Conservation (phyloP, 2,329 filamentous ascomycete genomes). For the Alternaria dauci region DNA sequence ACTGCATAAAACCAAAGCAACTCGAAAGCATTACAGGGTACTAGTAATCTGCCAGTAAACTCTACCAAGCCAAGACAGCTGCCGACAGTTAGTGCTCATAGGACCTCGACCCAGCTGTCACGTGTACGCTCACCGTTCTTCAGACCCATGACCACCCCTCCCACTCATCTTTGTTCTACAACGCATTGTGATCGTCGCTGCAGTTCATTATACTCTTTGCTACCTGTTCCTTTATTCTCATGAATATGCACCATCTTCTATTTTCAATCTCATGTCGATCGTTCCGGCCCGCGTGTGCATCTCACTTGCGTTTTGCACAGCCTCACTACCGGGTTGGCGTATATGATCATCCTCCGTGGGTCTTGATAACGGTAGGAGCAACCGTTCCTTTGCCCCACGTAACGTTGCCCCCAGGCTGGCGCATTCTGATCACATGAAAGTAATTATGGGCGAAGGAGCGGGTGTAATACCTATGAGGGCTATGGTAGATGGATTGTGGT, state of each 20-base stretch:
- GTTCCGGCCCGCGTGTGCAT: slow-evolving; percentile 10
- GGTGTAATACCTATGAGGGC: background rate
- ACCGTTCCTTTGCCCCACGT: background rate
- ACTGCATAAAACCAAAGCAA: background rate
- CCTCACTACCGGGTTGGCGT: slow-evolving; percentile 7
- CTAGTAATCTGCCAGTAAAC: background rate
- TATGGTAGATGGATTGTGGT: background rate
- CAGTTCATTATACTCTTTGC: background rate
- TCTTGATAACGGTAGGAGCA: background rate
- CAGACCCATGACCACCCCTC: slow-evolving; percentile 1
- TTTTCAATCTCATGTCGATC: slow-evolving; percentile 7
- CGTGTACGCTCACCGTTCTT: slow-evolving; percentile 3
- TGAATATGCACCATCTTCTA: slow-evolving; percentile 11
- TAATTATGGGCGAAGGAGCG: background rate
- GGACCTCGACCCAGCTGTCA: background rate
- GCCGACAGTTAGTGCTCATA: background rate
- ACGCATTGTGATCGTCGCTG: background rate
- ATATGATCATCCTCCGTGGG: background rate
- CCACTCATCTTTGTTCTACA: background rate
- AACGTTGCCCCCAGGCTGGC: slow-evolving; percentile 2
- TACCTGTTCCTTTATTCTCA: background rate
- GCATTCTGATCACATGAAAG: background rate
- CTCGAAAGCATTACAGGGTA: background rate
- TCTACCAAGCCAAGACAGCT: background rate
- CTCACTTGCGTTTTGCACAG: slow-evolving; percentile 15